Percentiles rank a stretch among this genome's conserved stretches.
Evolutionary conservation across 2,329 filamentous ascomycete species (phyloP).

Genomic region (Aspergillus pseudotamarii): DNA sequence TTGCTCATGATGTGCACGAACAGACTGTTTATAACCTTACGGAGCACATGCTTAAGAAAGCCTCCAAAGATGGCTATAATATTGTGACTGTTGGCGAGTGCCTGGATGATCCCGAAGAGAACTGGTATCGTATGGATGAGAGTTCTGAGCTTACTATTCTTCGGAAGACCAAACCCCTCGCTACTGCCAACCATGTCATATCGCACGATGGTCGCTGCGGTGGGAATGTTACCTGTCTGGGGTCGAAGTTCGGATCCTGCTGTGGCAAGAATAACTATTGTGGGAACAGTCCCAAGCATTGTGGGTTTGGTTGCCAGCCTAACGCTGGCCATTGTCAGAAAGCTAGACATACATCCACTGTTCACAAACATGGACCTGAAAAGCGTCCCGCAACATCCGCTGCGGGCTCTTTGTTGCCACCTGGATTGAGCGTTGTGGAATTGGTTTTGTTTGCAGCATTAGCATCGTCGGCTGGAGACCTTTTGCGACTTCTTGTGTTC

Average conservation of each 20-base stretch:
- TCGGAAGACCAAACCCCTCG: conserved; percentile 16
- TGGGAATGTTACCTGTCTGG: conserved; percentile 35
- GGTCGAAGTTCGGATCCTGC: conserved; percentile 38
- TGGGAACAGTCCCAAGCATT: conserved; percentile 35
- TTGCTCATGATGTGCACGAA: conserved; percentile 47
- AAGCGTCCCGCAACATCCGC: conserved; percentile 16
- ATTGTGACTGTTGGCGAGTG: conserved; percentile 50
- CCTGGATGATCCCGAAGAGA: conserved; percentile 39
- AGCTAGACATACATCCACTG: not conserved
- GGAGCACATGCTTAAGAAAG: conserved; percentile 40
- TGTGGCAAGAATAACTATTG: conserved; percentile 34
- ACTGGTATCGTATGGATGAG: conserved; percentile 47
- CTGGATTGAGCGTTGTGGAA: not conserved
- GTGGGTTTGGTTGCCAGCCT: conserved; percentile 35
- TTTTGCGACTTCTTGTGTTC: not conserved
- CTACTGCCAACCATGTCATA: conserved; percentile 5
- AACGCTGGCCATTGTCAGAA: conserved; percentile 24
- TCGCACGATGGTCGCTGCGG: conserved; percentile 41
- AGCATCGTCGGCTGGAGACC: conserved; percentile 9
- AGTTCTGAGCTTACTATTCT: conserved; percentile 21
- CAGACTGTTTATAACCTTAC: conserved; percentile 48
- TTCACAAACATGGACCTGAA: not conserved
- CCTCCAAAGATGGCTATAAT: conserved; percentile 35
- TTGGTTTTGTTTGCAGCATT: conserved; percentile 14
- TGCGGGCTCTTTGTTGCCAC: conserved; percentile 3